A percentile compares a stretch with the other conserved stretches of the same genome.
Conservation (phyloP, 306 rosid species). For the Abrus precatorius region DNA sequence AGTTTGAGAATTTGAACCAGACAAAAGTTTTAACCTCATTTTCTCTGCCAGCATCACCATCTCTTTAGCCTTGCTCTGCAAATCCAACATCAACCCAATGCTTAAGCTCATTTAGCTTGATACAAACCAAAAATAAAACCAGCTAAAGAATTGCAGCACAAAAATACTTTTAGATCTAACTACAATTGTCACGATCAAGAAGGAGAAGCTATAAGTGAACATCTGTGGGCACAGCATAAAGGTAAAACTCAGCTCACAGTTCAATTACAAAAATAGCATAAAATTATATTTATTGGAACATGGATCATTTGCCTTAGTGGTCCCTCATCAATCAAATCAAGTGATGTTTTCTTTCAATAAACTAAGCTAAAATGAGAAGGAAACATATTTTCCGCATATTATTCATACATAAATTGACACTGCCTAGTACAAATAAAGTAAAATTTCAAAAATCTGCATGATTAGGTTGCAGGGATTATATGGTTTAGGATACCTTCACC, state of each 20-base stretch:
- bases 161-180: slow-evolving; percentile 12
- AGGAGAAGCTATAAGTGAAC: slow-evolving; percentile 3
- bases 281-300: slow-evolving; percentile 27
- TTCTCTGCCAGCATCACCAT: slow-evolving; percentile 98
- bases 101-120: slow-evolving; percentile 13
- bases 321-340: slow-evolving; percentile 7
- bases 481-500: slow-evolving; percentile 20
- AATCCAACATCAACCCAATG: slow-evolving; percentile 47
- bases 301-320: slow-evolving; percentile 10
- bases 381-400: slow-evolving; percentile 17
- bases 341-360: slow-evolving; percentile 1
- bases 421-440: slow-evolving; percentile 34
- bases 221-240: slow-evolving; percentile 30
- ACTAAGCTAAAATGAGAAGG: slow-evolving; percentile 21
- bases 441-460: slow-evolving; percentile 15
- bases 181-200: slow-evolving; percentile 37
- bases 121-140: slow-evolving; percentile 7
- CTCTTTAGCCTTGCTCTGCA: slow-evolving; percentile 98
- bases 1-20: slow-evolving; percentile 74
- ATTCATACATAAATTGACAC: slow-evolving; percentile 8
- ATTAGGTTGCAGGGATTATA: slow-evolving; percentile 27
- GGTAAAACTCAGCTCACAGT: slow-evolving; percentile 30
- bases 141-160: neutral
- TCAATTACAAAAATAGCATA: neutral
- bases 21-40: slow-evolving; percentile 91